phyloP scores from a whole-genome alignment of 192 early-diverging fungal genomes.

The Dissophora ornata region DNA sequence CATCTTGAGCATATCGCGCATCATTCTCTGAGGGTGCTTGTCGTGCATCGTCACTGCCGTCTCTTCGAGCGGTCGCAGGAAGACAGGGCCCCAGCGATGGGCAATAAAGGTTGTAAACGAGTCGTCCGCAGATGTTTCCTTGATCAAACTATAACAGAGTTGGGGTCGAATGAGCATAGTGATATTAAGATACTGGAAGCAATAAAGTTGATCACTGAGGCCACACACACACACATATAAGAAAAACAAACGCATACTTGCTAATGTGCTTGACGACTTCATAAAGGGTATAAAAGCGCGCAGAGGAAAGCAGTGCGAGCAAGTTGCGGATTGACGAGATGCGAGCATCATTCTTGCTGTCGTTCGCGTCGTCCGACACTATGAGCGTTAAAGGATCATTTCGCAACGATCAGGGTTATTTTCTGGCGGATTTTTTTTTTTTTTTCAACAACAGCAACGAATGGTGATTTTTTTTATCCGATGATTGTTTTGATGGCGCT shows the following conservation, averaged over 20 bases:
- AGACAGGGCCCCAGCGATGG: slow-evolving; percentile 61
- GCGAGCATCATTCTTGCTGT: slow-evolving; percentile 47
- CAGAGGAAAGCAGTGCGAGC: slow-evolving; percentile 55
- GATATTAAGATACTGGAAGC: background rate
- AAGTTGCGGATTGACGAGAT: slow-evolving; percentile 61
- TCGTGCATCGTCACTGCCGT: slow-evolving; percentile 57
- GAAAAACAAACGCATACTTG: slow-evolving; percentile 21
- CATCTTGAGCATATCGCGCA: slow-evolving; percentile 60
- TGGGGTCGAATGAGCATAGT: background rate
- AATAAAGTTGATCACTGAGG: background rate
- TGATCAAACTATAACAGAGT: slow-evolving; percentile 18
- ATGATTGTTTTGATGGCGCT: too few species aligned
- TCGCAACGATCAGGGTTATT: too few species aligned
- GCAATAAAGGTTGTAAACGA: slow-evolving; percentile 44
- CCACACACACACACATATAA: slow-evolving; percentile 2
- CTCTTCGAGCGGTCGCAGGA: slow-evolving; percentile 58
- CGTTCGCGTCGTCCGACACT: slow-evolving; percentile 42
- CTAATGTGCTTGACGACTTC: slow-evolving; percentile 51
- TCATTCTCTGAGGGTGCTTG: slow-evolving; percentile 53
- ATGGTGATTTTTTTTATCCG: too few species aligned
- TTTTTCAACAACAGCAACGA: too few species aligned
- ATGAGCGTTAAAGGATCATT: background rate
- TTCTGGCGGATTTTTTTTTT: too few species aligned
- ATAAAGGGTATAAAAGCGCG: slow-evolving; percentile 60
- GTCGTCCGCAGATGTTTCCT: slow-evolving; percentile 45